phyloP scores from a whole-genome alignment of 2,329 filamentous ascomycete species.

The Alternaria ventricosa region DNA sequence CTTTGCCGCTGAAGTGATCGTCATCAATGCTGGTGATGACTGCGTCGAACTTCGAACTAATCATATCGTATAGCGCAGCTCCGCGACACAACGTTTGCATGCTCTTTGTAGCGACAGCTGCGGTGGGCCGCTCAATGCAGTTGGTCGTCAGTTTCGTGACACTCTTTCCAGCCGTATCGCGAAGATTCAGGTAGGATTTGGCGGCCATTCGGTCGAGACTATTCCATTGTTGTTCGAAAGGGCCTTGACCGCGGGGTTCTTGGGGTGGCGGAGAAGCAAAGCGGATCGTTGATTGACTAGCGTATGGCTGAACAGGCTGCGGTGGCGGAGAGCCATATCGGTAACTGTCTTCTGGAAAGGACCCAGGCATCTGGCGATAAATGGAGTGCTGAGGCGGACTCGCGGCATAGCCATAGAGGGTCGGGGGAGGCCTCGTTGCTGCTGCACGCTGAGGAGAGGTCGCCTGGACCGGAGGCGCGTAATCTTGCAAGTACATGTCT shows the following conservation, averaged over 20 bases:
- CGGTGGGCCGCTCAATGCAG: constrained; percentile 40
- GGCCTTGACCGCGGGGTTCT: constrained; percentile 25
- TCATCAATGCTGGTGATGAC: constrained; percentile 76
- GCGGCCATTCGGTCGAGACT: constrained; percentile 38
- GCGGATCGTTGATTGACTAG: constrained; percentile 29
- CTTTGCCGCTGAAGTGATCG: constrained; percentile 60
- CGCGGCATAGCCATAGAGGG: constrained; percentile 15
- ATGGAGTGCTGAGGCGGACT: constrained; percentile 25
- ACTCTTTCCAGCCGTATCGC: constrained; percentile 35
- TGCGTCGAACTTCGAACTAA: constrained; percentile 68
- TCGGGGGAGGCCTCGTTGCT: constrained; percentile 10
- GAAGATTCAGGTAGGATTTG: constrained; percentile 38
- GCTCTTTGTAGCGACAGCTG: constrained; percentile 39
- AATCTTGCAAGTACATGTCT: constrained; percentile 20
- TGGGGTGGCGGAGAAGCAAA: constrained; percentile 28
- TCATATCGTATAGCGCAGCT: constrained; percentile 62
- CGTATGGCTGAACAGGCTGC: constrained; percentile 22
- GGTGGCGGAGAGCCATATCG: constrained; percentile 21
- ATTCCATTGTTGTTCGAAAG: constrained; percentile 37
- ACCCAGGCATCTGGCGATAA: constrained; percentile 29
- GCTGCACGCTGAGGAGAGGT: constrained; percentile 13
- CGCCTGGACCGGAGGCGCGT: constrained; percentile 23
- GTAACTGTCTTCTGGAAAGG: constrained; percentile 19
- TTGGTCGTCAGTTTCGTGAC: constrained; percentile 34
- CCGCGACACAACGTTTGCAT: constrained; percentile 49